Evolutionary conservation across 768 basidiomycete species (phyloP), one percentile per base, ranked within the genome.

Genomic region (Saitozyma sp.): DNA sequence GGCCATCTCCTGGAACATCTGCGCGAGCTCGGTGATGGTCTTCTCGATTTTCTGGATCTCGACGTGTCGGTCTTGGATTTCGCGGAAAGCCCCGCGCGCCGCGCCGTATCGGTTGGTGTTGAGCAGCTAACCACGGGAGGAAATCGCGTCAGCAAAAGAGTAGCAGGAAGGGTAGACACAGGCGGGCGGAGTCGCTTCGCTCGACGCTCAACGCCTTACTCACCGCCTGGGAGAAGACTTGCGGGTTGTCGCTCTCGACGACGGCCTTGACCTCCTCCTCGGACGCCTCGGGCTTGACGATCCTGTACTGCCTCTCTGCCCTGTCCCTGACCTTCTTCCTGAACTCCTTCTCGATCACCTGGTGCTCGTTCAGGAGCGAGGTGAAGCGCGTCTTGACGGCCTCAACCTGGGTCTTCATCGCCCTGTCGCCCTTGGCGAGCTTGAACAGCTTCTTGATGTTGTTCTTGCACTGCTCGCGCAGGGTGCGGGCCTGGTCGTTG

Each of bases 1-100:
- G 40, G 86, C 86, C 90, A 93, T 90, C 89, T 97, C 93, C 65
- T 84, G 86, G 81, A 94, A 92, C 69, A 97, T 80, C 73, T 91
- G 89, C 4, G 89, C 90, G 54, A 97, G 83, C 78, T 95, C 91
- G n/a, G 85, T 88, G 52, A 95, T 80, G 4, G 92, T 96, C 69
- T 85, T 83, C 78, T 95, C 92, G 75, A 95, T 91, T 77, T 85
- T 86, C 67, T 85, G 84, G 68, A 97, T 85, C 63, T 96, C 92
- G 71, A 88, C 84, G 75, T 94, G 91, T 42, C 93, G 85, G 61
- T 89, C 86, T 76, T 94, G 93, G 0, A 93, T 92, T 79, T 96
- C 93, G 54, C 86, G 84, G 78, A 88, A 91, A 0, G 90, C 92
- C 50, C 85, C 84, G 52, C 91, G 83, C 14, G 91, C 87, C 67